Percentiles rank a stretch among this genome's conserved stretches.
phyloP scores from a whole-genome alignment of 78 protist species.

The Polysphondylium violaceum region DNA sequence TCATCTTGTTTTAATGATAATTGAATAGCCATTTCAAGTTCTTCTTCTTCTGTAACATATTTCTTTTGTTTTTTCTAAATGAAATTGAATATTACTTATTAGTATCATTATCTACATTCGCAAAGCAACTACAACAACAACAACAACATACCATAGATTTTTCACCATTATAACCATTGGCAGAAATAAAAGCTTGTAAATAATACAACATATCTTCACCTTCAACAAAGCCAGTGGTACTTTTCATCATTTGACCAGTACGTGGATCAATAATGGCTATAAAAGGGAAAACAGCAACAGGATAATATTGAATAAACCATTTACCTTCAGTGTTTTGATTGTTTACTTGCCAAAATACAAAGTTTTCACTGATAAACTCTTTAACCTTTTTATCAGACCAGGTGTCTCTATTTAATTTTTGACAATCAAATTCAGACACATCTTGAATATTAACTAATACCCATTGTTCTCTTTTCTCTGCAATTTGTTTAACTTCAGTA shows the following conservation, averaged over 20 bases:
- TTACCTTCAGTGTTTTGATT: constrained; percentile 26
- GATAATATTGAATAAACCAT: constrained; percentile 27
- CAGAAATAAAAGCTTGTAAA: neutral
- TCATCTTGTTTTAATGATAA: constrained; percentile 16
- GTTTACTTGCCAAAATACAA: constrained; percentile 76
- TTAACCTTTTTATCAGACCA: constrained; percentile 61
- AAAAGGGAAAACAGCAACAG: constrained; percentile 28
- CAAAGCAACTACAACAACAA: neutral
- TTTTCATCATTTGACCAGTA: constrained; percentile 33
- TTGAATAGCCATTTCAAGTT: constrained; percentile 70
- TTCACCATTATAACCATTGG: neutral
- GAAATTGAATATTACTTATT: too few species aligned
- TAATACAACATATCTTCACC: constrained; percentile 29
- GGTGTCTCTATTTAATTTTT: constrained; percentile 63
- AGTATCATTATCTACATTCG: neutral
- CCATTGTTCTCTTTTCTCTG: neutral
- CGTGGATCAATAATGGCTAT: constrained; percentile 66
- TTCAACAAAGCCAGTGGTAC: constrained; percentile 7
- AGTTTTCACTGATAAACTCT: constrained; percentile 13
- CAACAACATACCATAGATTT: neutral
- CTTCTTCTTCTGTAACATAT: constrained; percentile 65
- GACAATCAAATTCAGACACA: constrained; percentile 58
- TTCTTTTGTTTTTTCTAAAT: constrained; percentile 37
- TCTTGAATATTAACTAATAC: constrained; percentile 71
- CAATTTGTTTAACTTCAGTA: constrained; percentile 30